phyloP scores from a whole-genome alignment of 1,284 basidiomycete species.

The Rhizoctonia solani region DNA sequence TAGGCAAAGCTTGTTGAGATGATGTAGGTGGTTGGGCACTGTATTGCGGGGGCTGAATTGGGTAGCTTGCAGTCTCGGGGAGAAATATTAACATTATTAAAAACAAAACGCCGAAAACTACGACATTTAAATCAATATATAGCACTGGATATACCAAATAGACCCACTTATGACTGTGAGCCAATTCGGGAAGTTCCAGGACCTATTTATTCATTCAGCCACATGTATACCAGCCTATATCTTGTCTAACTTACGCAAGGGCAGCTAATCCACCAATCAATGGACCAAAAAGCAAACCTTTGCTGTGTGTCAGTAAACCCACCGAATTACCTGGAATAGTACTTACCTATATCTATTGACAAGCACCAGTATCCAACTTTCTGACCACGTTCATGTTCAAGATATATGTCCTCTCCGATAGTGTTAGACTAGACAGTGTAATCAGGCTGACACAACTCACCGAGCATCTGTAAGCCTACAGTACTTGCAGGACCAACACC shows the following conservation, averaged over 20 bases:
- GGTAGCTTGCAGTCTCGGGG: slow-evolving; percentile 38
- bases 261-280: slow-evolving; percentile 39
- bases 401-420: slow-evolving; percentile 37
- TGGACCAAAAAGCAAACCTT: slow-evolving; percentile 39
- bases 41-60: slow-evolving; percentile 3
- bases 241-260: slow-evolving; percentile 27
- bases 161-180: slow-evolving; percentile 24
- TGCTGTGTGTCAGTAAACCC: not conserved
- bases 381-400: slow-evolving; percentile 39
- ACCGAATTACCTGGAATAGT: too few relatives aligned
- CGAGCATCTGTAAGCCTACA: slow-evolving; percentile 39
- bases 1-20: not conserved
- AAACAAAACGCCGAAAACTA: slow-evolving; percentile 38
- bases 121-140: not conserved
- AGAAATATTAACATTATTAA: slow-evolving; percentile 36
- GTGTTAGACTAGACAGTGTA: not conserved
- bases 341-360: slow-evolving; percentile 39
- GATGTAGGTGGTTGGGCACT: not conserved
- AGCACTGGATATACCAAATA: not conserved
- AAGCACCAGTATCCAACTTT: slow-evolving; percentile 40
- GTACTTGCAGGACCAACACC: slow-evolving; percentile 40
- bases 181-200: slow-evolving; percentile 30
- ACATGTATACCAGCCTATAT: not conserved
- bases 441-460: not conserved
- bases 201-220: not conserved